These are phyloP conservation scores for Bombardia bombarda DNA, from an alignment of 495 filamentous ascomycete species.

Conservation along the genomic window DNA sequence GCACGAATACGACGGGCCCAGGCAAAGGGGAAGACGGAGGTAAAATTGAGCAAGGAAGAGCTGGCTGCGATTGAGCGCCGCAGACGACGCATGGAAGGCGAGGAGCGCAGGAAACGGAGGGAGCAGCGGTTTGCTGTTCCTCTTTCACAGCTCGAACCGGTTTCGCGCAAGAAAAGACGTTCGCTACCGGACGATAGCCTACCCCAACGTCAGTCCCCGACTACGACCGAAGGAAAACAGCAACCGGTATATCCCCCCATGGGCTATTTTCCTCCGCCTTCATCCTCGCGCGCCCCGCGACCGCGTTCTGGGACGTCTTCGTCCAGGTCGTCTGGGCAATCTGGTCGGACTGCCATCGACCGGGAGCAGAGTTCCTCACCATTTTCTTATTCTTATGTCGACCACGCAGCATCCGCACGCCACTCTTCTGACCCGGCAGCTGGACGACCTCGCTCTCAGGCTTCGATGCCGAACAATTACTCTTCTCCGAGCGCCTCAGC, in stretches of 20 bases:
- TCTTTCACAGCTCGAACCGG: conserved; percentile 29
- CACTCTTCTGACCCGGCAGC: conserved; percentile 25
- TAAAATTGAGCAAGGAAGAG: conserved; percentile 66
- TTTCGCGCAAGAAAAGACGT: conserved; percentile 11
- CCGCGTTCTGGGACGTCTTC: conserved; percentile 25
- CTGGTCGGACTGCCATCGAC: conserved; percentile 17
- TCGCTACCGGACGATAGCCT: conserved; percentile 6
- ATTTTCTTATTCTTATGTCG: conserved; percentile 36
- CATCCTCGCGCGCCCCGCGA: conserved; percentile 19
- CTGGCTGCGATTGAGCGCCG: conserved; percentile 62
- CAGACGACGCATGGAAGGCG: conserved; percentile 50
- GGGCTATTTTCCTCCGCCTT: conserved; percentile 31
- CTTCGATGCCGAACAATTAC: too few species aligned
- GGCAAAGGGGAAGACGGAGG: conserved; percentile 62
- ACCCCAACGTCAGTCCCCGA: conserved; percentile 5
- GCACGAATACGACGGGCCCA: conserved; percentile 69
- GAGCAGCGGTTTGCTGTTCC: conserved; percentile 34
- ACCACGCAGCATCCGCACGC: conserved; percentile 8
- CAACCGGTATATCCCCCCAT: conserved; percentile 21
- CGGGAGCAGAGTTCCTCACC: conserved; percentile 28
- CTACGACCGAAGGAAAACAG: conserved; percentile 7
- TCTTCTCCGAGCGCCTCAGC: conserved; percentile 4
- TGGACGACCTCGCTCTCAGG: conserved; percentile 14
- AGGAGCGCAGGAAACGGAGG: conserved; percentile 26
- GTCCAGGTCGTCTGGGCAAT: conserved; percentile 18